Base-by-base conservation (phyloP, 1,139 yeast genomes). In the Geotrichum citri-aurantii region DNA sequence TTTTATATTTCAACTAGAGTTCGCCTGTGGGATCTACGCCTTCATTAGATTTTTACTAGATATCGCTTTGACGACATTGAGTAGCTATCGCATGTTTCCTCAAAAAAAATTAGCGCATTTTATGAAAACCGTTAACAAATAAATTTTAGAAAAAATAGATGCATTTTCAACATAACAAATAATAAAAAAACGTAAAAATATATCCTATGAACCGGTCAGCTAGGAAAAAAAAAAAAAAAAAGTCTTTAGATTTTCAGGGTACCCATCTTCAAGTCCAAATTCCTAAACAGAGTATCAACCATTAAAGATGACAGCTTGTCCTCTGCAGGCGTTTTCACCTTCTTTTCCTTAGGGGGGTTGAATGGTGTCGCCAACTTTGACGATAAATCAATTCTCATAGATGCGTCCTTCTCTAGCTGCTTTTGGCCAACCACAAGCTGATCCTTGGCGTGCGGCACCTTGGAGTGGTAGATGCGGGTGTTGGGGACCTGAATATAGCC, bases 391-490 rank as follows among this genome's bases (percentile, higher is more conserved):
- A 31, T 1, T n/a, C 17, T 42, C 17, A 21, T 23, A 11, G 46
- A 8, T 1, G 26, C 33, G 4, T 31, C 33, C 14, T 26, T 7
- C 23, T 31, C 24, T 19, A 26, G 11, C 33, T 44, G 17, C 21
- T 46, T 49, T 21, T 26, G 40, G 21, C 24, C 50, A 1, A 24
- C 48, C 37, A n/a, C 21, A 31, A 46, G 52, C 24, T 46, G 54
- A 60, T 65, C 66, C 54, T 66, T 68, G 29, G 65, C 57, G 57
- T 68, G 69, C 4, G 71, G 71, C 24, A 68, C 59, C 46, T 63
- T 59, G 1, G 71, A 65, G 49, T 63, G 63, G 63, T 62, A 68
- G 5, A 68, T 65, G 37, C 63, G 65, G 46, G 68, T 62, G 55
- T 65, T 60, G 40, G 66, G 65, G 42, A 65, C 23, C 12, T 44